These are phyloP conservation scores for Neophaeococcomyces mojaviensis DNA, from an alignment of 2,329 filamentous ascomycete species.

Conservation along the genomic window DNA sequence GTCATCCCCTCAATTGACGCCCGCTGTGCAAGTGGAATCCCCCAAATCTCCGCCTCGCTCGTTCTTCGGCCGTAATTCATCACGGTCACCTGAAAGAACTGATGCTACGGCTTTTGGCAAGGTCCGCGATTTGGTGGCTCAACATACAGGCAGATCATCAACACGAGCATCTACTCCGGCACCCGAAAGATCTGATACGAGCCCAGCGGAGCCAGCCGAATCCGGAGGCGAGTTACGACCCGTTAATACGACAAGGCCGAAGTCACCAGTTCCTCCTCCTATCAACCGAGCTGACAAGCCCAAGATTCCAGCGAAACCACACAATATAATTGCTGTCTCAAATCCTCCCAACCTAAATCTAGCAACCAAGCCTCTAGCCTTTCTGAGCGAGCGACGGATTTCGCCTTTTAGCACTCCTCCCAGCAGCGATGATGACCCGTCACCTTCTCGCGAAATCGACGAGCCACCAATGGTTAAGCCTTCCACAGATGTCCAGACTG, in stretches of 20 bases:
- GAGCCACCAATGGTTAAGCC: constrained; percentile 20
- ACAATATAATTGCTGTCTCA: constrained; percentile 14
- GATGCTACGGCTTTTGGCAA: constrained; percentile 18
- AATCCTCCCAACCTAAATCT: background rate
- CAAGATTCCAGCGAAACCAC: constrained; percentile 48
- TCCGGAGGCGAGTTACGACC: background rate
- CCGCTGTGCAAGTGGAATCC: constrained; percentile 37
- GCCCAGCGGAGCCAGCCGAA: background rate
- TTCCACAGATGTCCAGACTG: too few species aligned
- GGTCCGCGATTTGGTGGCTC: constrained; percentile 19
- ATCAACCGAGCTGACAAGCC: constrained; percentile 77
- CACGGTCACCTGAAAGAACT: constrained; percentile 20
- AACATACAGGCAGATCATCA: constrained; percentile 19
- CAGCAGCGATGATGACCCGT: constrained; percentile 55
- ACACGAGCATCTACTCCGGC: constrained; percentile 30
- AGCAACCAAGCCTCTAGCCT: constrained; percentile 13
- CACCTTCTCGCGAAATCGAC: constrained; percentile 22
- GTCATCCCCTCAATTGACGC: constrained; percentile 35
- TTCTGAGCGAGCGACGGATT: constrained; percentile 39
- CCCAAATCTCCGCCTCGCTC: constrained; percentile 35
- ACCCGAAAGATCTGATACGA: constrained; percentile 13
- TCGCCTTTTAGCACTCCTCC: constrained; percentile 88
- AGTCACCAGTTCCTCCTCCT: constrained; percentile 55
- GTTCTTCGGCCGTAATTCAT: constrained; percentile 20
- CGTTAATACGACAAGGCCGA: constrained; percentile 7